A percentile compares a stretch with the other conserved stretches of the same genome.
Evolutionary conservation across 495 filamentous ascomycete species (phyloP).

Genomic region (Penicillium flavigenum): DNA sequence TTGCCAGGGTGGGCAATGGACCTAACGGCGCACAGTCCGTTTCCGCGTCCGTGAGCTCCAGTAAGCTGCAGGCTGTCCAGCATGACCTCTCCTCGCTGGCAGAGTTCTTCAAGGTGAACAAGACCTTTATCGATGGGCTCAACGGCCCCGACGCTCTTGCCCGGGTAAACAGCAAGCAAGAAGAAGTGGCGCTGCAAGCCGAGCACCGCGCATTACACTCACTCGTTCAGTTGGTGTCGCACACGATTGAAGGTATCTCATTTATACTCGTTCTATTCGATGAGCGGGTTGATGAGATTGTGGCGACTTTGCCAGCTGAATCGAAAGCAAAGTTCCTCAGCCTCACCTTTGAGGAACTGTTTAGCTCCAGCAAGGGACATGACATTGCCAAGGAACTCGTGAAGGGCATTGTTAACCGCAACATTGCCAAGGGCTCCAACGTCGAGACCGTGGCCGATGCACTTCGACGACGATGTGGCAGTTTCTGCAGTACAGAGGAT

Average conservation of each 20-base stretch:
- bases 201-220: slow-evolving; percentile 92
- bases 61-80: slow-evolving; percentile 73
- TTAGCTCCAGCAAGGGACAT: slow-evolving; percentile 72
- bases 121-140: slow-evolving; percentile 86
- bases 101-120: slow-evolving; percentile 80
- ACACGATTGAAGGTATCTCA: slow-evolving; percentile 91
- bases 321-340: slow-evolving; percentile 65
- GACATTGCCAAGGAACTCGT: slow-evolving; percentile 95
- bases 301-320: slow-evolving; percentile 68
- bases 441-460: slow-evolving; percentile 97
- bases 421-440: slow-evolving; percentile 91
- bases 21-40: slow-evolving; percentile 56
- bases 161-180: slow-evolving; percentile 71
- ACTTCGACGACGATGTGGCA: slow-evolving; percentile 83
- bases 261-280: slow-evolving; percentile 93
- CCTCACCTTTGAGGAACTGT: slow-evolving; percentile 83
- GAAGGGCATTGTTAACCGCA: slow-evolving; percentile 96
- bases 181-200: slow-evolving; percentile 84
- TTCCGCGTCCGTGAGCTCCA: slow-evolving; percentile 50
- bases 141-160: slow-evolving; percentile 78
- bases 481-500: slow-evolving; percentile 95
- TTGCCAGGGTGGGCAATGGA: slow-evolving; percentile 54
- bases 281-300: slow-evolving; percentile 85
- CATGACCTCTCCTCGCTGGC: slow-evolving; percentile 73
- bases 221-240: slow-evolving; percentile 73